These are phyloP conservation scores for Aspergillus bertholletiae DNA, from an alignment of 495 filamentous ascomycete species.

Conservation along the genomic window DNA sequence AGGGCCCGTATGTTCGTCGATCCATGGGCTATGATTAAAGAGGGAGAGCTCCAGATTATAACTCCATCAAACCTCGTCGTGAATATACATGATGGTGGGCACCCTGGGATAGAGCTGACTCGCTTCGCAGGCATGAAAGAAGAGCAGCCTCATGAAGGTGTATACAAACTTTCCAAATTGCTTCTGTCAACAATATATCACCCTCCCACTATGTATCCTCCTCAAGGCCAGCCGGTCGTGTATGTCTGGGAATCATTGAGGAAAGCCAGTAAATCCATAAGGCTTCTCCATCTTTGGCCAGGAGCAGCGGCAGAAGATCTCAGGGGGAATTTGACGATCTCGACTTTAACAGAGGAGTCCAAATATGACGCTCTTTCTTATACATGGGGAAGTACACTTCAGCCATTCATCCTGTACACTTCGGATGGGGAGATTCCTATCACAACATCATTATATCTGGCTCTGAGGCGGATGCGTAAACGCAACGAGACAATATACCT, in stretches of 20 bases:
- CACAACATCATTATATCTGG: neutral
- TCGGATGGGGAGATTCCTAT: neutral
- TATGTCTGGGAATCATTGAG: no score
- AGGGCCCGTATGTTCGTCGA: neutral
- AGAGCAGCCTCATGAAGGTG: neutral
- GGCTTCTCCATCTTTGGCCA: neutral
- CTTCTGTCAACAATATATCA: no score
- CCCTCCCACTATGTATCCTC: no score
- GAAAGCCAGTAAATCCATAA: neutral
- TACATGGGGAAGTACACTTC: neutral
- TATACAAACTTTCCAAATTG: neutral
- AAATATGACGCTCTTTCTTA: neutral
- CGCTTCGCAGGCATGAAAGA: neutral
- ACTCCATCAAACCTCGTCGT: neutral
- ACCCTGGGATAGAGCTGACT: neutral
- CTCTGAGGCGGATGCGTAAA: neutral
- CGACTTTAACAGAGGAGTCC: neutral
- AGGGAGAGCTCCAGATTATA: neutral
- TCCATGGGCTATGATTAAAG: neutral
- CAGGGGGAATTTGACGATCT: neutral
- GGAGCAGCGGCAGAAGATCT: neutral
- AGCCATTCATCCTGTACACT: neutral
- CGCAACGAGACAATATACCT: neutral
- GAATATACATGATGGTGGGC: neutral
- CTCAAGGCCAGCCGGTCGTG: no score